Percentiles rank a stretch among this genome's conserved stretches.
These are phyloP conservation scores for Hypholoma fasciculare DNA, from an alignment of 768 basidiomycete genomes.

Conservation along the genomic window DNA sequence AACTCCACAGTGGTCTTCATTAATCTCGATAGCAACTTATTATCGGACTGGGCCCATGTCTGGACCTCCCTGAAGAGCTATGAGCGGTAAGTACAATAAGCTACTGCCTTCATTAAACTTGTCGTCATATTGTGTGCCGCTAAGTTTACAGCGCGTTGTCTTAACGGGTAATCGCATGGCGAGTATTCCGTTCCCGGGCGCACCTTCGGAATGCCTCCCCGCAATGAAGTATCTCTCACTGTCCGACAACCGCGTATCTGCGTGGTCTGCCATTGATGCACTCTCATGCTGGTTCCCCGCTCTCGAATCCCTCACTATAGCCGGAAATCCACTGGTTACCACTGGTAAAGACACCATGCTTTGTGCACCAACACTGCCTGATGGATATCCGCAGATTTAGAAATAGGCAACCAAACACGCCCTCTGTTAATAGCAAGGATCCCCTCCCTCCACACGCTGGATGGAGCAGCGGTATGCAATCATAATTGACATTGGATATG, in stretches of 20 bases:
- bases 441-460: constrained; percentile 59
- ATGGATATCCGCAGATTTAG: constrained; percentile 29
- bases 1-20: constrained; percentile 44
- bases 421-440: constrained; percentile 68
- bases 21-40: constrained; percentile 72
- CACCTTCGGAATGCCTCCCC: constrained; percentile 24
- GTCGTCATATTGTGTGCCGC: constrained; percentile 19
- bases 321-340: constrained; percentile 64
- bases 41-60: constrained; percentile 55
- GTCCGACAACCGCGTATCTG: constrained; percentile 54
- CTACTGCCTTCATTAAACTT: constrained; percentile 11
- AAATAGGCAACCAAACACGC: constrained; percentile 42
- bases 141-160: constrained; percentile 65
- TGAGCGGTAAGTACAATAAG: constrained; percentile 40
- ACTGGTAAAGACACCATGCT: constrained; percentile 32
- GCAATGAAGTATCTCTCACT: constrained; percentile 61
- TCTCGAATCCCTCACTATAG: constrained; percentile 59
- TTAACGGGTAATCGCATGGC: constrained; percentile 63
- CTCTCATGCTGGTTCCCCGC: constrained; percentile 69
- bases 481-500: constrained; percentile 2
- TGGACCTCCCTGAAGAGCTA: constrained; percentile 44
- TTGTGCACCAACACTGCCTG: background rate
- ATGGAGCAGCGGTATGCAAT: constrained; percentile 60
- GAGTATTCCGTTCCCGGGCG: constrained; percentile 44
- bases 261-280: constrained; percentile 67